phyloP scores from a whole-genome alignment of 2,329 filamentous ascomycete genomes.

The Xenoacremonium recifei region DNA sequence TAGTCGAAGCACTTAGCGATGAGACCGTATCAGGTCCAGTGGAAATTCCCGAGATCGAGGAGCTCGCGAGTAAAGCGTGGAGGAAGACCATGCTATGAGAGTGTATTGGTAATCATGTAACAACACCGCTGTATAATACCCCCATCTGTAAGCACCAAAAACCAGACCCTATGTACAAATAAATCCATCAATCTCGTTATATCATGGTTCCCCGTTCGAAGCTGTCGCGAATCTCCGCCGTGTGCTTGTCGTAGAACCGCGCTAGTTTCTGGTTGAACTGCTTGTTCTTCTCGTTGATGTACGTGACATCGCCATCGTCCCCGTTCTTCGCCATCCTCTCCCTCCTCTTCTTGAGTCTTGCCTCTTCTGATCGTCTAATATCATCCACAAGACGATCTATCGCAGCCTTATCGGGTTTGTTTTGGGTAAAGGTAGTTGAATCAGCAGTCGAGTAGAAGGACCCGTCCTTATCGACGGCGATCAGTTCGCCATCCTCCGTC shows the following conservation, averaged over 20 bases:
- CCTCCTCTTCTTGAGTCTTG: slow-evolving; percentile 79
- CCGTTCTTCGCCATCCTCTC: slow-evolving; percentile 76
- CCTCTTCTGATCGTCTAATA: slow-evolving; percentile 83
- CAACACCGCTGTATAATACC: slow-evolving; percentile 30
- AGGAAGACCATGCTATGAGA: slow-evolving; percentile 81
- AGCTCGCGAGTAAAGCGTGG: slow-evolving; percentile 79
- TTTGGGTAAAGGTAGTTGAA: slow-evolving; percentile 75
- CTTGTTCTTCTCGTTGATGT: slow-evolving; percentile 99
- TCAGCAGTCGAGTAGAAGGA: slow-evolving; percentile 89
- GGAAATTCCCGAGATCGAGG: slow-evolving; percentile 77
- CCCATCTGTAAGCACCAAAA: slow-evolving; percentile 10
- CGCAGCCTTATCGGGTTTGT: slow-evolving; percentile 82
- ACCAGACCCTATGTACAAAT: no score
- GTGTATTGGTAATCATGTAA: slow-evolving; percentile 10
- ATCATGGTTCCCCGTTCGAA: slow-evolving; percentile 98
- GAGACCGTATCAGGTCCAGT: slow-evolving; percentile 71
- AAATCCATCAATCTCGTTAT: slow-evolving; percentile 41
- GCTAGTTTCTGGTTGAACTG: slow-evolving; percentile 98
- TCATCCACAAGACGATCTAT: slow-evolving; percentile 87
- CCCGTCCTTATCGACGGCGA: slow-evolving; percentile 89
- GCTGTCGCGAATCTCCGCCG: slow-evolving; percentile 91
- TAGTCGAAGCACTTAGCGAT: slow-evolving; percentile 82
- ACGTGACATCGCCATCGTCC: slow-evolving; percentile 89
- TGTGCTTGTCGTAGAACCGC: slow-evolving; percentile 98
- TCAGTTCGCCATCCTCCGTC: slow-evolving; percentile 90